Evolutionary conservation across 345 rosid species (phyloP).

Genomic region (Dimocarpus longan): DNA sequence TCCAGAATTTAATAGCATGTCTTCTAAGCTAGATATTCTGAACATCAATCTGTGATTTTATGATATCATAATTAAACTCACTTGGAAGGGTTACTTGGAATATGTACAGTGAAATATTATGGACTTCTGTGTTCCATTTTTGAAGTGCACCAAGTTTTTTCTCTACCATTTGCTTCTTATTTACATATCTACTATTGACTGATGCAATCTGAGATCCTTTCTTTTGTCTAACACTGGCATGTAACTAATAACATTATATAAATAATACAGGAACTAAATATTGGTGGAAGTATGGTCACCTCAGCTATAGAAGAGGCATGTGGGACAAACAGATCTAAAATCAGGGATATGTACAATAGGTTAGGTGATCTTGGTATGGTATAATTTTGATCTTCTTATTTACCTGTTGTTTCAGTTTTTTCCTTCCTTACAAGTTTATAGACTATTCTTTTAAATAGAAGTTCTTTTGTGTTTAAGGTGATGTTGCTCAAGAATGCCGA

Average conservation of each 20-base stretch:
- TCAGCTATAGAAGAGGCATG: slow-evolving; percentile 90
- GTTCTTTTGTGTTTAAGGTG: slow-evolving; percentile 55
- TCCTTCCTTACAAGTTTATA: not conserved
- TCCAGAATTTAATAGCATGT: not conserved
- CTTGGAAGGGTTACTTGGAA: not conserved
- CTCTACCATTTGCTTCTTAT: not conserved
- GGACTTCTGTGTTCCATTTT: not conserved
- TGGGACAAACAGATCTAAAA: slow-evolving; percentile 66
- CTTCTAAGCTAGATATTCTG: slow-evolving; percentile 12
- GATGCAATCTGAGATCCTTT: slow-evolving; percentile 15
- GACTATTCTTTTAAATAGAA: slow-evolving; percentile 13
- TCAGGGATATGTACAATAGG: slow-evolving; percentile 76
- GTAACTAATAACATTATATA: slow-evolving; percentile 13
- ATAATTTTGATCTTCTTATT: slow-evolving; percentile 2
- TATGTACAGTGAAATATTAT: not conserved
- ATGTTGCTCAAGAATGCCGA: slow-evolving; percentile 86
- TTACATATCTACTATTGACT: not conserved
- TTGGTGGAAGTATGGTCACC: slow-evolving; percentile 80
- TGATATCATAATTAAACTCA: not conserved
- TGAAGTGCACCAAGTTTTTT: not conserved
- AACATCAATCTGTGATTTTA: slow-evolving; percentile 8
- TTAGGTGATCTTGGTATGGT: slow-evolving; percentile 83
- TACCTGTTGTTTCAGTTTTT: slow-evolving; percentile 4
- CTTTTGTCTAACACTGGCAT: slow-evolving; percentile 1
- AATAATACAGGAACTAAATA: slow-evolving; percentile 68